Conservation (phyloP, 768 basidiomycete genomes). For the Mycena leptocephala region DNA sequence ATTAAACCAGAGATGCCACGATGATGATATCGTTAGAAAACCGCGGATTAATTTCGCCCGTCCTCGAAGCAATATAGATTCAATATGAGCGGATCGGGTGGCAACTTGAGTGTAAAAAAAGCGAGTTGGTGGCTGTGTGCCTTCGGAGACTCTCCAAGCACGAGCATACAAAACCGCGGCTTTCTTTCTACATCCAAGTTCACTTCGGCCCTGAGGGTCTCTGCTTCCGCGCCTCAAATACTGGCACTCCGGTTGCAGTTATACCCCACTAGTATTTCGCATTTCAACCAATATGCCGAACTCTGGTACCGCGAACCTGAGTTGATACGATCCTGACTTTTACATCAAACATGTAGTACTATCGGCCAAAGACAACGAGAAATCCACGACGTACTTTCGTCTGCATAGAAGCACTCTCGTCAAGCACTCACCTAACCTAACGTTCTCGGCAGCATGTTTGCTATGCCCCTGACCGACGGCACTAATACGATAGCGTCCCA, state of each 20-base stretch:
- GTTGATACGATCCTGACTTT: not conserved
- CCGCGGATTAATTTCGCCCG: slow-evolving; percentile 9
- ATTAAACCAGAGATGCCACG: not conserved
- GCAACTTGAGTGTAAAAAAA: not conserved
- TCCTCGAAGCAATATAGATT: not conserved
- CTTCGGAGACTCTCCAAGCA: not conserved
- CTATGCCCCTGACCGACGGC: not conserved
- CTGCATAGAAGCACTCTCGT: not conserved
- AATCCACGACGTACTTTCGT: not conserved
- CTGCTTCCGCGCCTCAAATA: too few relatives aligned
- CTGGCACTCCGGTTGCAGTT: too few relatives aligned
- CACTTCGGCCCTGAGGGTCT: too few relatives aligned
- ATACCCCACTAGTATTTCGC: too few relatives aligned
- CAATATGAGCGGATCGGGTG: not conserved
- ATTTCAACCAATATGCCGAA: not conserved
- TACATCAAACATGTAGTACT: not conserved
- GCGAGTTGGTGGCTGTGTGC: not conserved
- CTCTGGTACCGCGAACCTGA: too few relatives aligned
- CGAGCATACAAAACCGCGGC: not conserved
- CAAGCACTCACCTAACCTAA: not conserved
- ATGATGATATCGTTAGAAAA: not conserved
- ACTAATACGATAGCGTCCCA: not conserved
- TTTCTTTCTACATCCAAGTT: not conserved
- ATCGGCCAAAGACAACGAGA: not conserved
- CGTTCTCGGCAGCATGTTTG: not conserved